Base-by-base conservation (phyloP, 1,284 basidiomycete species). In the Apiotrichum laibachii region DNA sequence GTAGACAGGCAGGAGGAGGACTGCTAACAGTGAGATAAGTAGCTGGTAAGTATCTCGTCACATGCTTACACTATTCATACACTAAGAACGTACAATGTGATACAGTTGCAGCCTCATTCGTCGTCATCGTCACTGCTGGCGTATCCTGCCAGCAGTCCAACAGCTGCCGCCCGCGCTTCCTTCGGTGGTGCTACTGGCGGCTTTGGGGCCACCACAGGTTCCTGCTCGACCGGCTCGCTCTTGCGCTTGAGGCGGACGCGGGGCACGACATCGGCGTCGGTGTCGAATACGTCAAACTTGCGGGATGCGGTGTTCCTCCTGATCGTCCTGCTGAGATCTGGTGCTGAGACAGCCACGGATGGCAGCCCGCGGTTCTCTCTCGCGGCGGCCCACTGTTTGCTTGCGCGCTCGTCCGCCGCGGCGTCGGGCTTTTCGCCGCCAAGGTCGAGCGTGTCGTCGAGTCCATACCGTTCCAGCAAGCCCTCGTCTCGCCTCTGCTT, bases 391-490 rank as follows among this genome's bases (percentile, higher is more conserved):
- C 68, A 72, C 58, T 53, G 62, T 54, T 61, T 66, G 39, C 59
- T 59, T 4, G 54, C 66, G 18, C 50, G 54, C 31, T 66, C 70
- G 13, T 65, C 68, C 18, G 62, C 60, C 53, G 64, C 69, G 18
- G 62, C 70, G 31, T 66, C 70, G n/a, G 26, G 26, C 26, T 66
- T 62, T 52, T 72, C 71, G 5, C 58, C 66, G 5, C 71, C 71
- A 7, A 74, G 62, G 58, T 72, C 66, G 22, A 74, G 60, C 33
- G 64, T 68, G 57, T 85, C 83, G 1, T 86, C 87, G 9, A 96
- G 77, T 0, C 85, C 91, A 76, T 90, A 93, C 61, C 83, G 82
- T 37, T 81, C 83, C 65, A 86, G 88, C 47, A 95, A 76, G 13
- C 77, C 78, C 44, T 34, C 61, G 47, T 63, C 56, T 6, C 45